A percentile compares a stretch with the other conserved stretches of the same genome.
phyloP scores from a whole-genome alignment of 805 yeast genomes.

The Starmerella roubikii region DNA sequence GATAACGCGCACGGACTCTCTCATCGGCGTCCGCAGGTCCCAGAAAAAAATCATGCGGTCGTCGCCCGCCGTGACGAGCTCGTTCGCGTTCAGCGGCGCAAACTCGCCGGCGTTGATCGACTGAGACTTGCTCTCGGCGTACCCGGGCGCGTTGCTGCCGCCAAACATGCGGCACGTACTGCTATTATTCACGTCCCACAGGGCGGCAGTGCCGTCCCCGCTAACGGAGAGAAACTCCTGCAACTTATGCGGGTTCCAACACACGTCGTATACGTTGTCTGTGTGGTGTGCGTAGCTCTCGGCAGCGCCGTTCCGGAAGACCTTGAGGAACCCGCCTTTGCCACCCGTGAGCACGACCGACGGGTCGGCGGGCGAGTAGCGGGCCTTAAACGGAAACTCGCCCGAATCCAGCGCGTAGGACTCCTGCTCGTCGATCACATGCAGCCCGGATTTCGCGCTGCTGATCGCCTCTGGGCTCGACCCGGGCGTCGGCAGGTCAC shows the following conservation, averaged over 20 bases:
- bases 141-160: conserved; percentile 53
- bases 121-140: conserved; percentile 31
- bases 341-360: conserved; percentile 43
- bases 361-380: conserved; percentile 37
- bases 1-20: conserved; percentile 7
- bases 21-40: conserved; percentile 27
- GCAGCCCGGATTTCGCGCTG: conserved; percentile 20
- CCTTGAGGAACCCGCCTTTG: conserved; percentile 26
- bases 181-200: conserved; percentile 43
- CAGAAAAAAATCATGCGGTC: conserved; percentile 61
- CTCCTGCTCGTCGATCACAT: conserved; percentile 2
- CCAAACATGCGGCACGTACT: conserved; percentile 36
- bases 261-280: conserved; percentile 55
- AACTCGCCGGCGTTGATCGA: conserved; percentile 52
- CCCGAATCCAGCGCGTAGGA: conserved; percentile 7
- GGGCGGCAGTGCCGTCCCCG: conserved; percentile 50
- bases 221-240: conserved; percentile 48
- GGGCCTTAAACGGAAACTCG: conserved; percentile 25
- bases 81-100: conserved; percentile 38
- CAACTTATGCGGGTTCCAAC: conserved; percentile 40
- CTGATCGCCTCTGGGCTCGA: conserved; percentile 32
- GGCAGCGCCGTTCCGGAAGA: conserved; percentile 11
- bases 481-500: conserved; percentile 24
- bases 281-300: conserved; percentile 31
- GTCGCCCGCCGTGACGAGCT: conserved; percentile 65